Percentiles rank a stretch among this genome's conserved stretches.
Conservation (phyloP, 83 land plant genomes). For the Thuja plicata region DNA sequence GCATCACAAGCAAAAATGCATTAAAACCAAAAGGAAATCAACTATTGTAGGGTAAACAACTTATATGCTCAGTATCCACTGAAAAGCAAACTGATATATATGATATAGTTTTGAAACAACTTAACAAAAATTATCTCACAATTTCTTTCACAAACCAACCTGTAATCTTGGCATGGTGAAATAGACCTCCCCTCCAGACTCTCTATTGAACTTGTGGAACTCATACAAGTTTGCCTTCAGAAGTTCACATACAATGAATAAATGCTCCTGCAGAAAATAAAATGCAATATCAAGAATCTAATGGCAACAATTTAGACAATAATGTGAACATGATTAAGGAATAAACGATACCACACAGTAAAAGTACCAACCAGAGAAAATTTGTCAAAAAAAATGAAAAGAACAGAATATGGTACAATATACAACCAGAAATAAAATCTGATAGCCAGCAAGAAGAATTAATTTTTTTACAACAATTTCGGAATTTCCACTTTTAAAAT, state of each 20-base stretch:
- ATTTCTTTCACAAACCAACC: constrained; percentile 29
- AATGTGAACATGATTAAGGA: background rate
- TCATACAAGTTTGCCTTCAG: constrained; percentile 86
- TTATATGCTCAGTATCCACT: background rate
- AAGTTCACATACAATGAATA: constrained; percentile 84
- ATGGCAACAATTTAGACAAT: background rate
- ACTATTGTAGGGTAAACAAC: background rate
- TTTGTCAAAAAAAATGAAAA: background rate
- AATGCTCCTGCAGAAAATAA: constrained; percentile 61
- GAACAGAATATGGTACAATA: background rate
- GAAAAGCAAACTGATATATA: background rate
- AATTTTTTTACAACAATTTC: background rate
- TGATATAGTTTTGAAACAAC: background rate
- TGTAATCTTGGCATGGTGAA: constrained; percentile 92
- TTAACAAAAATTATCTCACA: background rate
- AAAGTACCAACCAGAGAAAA: background rate
- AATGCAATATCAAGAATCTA: background rate
- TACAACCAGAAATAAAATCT: background rate
- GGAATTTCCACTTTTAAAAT: background rate
- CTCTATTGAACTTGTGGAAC: constrained; percentile 87
- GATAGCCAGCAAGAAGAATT: background rate
- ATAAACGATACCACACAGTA: background rate
- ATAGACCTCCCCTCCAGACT: constrained; percentile 90
- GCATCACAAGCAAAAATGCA: constrained; percentile 22
- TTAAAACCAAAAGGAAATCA: background rate